Conservation (phyloP, 108 stramenopile species). For the Asterionellopsis glacialis region DNA sequence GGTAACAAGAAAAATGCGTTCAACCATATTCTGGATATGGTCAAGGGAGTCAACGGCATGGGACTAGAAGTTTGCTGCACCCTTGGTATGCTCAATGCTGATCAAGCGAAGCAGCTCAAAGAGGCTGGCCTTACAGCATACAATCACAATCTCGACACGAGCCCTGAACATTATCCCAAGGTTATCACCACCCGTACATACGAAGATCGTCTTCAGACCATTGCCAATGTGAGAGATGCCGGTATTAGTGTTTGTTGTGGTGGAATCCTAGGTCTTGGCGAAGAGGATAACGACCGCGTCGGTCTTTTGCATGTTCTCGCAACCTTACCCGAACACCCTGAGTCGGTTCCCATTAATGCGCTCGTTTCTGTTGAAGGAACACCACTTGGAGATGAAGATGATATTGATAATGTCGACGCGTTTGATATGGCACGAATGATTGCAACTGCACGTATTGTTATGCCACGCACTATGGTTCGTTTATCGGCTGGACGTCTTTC, state of each 20-base stretch:
- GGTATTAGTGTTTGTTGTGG: conserved; percentile 97
- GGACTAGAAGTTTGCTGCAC: conserved; percentile 96
- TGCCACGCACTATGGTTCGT: conserved; percentile 97
- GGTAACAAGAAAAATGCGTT: conserved; percentile 98
- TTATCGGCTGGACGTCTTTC: conserved; percentile 92
- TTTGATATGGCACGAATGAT: conserved; percentile 98
- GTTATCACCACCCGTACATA: conserved; percentile 92
- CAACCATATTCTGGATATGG: conserved; percentile 94
- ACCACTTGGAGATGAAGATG: conserved; percentile 83
- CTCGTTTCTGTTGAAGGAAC: conserved; percentile 90
- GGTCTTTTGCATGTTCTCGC: conserved; percentile 93
- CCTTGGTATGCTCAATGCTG: conserved; percentile 93
- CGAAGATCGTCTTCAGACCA: conserved; percentile 93
- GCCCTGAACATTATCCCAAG: conserved; percentile 94
- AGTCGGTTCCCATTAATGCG: conserved; percentile 96
- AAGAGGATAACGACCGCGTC: conserved; percentile 90
- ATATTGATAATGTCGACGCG: conserved; percentile 78
- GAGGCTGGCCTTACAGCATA: conserved; percentile 95
- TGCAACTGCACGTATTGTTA: conserved; percentile 94
- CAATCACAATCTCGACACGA: conserved; percentile 98
- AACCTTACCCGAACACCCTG: conserved; percentile 93
- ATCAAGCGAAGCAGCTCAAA: conserved; percentile 95
- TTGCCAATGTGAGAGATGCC: conserved; percentile 95
- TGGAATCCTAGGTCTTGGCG: conserved; percentile 95
- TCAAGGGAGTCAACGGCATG: conserved; percentile 88